phyloP scores from a whole-genome alignment of 2,329 filamentous ascomycete species.

The Nothopassalora personata region DNA sequence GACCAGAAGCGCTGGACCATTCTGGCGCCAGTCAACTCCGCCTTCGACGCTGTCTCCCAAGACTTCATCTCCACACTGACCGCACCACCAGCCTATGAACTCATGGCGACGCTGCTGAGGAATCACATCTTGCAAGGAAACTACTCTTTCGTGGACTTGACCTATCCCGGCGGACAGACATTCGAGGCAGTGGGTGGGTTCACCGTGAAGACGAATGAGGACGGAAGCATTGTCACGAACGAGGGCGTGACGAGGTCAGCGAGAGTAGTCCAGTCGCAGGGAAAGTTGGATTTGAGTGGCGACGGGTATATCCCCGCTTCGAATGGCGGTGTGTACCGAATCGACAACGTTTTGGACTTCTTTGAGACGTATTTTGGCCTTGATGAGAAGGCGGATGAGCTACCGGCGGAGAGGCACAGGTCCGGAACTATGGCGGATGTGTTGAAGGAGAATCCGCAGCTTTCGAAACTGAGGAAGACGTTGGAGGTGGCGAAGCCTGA shows the following conservation, averaged over 20 bases:
- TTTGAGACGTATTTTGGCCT: conserved; percentile 13
- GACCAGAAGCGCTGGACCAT: not conserved
- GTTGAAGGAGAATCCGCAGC: not conserved
- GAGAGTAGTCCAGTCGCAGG: not conserved
- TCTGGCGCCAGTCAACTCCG: not conserved
- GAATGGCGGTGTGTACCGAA: conserved; percentile 14
- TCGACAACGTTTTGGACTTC: conserved; percentile 10
- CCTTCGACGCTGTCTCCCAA: conserved; percentile 6
- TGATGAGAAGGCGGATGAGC: not conserved
- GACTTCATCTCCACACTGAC: conserved; percentile 3
- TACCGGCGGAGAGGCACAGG: not conserved
- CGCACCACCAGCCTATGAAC: conserved; percentile 6
- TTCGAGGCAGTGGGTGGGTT: conserved; percentile 12
- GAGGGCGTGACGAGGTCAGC: conserved; percentile 1
- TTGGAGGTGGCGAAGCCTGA: conserved; percentile 4
- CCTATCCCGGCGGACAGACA: not conserved
- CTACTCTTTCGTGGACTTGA: conserved; percentile 1
- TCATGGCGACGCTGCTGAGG: conserved; percentile 11
- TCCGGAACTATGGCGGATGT: conserved; percentile 14
- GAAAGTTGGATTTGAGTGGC: conserved; percentile 5
- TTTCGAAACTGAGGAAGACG: conserved; percentile 3
- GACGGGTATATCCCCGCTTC: conserved; percentile 3
- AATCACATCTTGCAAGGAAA: conserved; percentile 11
- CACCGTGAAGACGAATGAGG: conserved; percentile 3
- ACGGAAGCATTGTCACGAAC: conserved; percentile 11